phyloP scores from a whole-genome alignment of 2,329 filamentous ascomycete genomes.

The Venturia nashicola region DNA sequence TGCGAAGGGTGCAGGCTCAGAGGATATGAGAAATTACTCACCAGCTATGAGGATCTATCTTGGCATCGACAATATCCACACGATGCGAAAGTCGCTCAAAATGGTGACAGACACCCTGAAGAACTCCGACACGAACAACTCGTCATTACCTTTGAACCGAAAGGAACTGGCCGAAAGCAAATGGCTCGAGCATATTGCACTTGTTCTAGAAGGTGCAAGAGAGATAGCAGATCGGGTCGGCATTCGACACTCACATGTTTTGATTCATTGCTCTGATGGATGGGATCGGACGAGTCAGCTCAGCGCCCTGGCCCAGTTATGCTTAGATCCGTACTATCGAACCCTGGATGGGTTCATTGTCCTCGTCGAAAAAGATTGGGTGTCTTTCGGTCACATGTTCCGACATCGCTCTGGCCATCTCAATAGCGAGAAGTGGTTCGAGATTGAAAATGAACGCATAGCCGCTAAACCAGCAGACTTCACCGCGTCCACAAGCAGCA shows the following conservation, averaged over 20 bases:
- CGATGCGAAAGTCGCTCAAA: conserved; percentile 85
- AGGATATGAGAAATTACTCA: conserved; percentile 96
- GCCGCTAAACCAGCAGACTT: conserved; percentile 36
- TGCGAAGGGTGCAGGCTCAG: conserved; percentile 87
- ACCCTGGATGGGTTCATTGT: conserved; percentile 92
- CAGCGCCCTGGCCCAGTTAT: conserved; percentile 80
- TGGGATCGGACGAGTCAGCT: conserved; percentile 97
- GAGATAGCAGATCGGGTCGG: conserved; percentile 81
- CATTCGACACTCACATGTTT: conserved; percentile 82
- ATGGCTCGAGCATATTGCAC: conserved; percentile 83
- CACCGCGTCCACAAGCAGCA: conserved; percentile 17
- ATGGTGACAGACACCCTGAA: conserved; percentile 84
- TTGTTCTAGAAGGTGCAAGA: conserved; percentile 71
- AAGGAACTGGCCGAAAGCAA: conserved; percentile 72
- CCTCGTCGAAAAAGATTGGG: conserved; percentile 91
- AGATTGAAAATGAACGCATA: conserved; percentile 67
- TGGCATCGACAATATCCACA: conserved; percentile 96
- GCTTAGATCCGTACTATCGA: conserved; percentile 89
- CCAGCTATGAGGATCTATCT: conserved; percentile 85
- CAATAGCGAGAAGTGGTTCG: conserved; percentile 89
- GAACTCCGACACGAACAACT: conserved; percentile 63
- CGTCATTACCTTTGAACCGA: conserved; percentile 66
- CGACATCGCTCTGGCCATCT: conserved; percentile 79
- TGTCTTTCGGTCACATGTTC: conserved; percentile 98
- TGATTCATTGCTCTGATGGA: conserved; percentile 96